Evolutionary conservation across 2,329 filamentous ascomycete genomes (phyloP).

Genomic region (Chaetothyriales sp.): DNA sequence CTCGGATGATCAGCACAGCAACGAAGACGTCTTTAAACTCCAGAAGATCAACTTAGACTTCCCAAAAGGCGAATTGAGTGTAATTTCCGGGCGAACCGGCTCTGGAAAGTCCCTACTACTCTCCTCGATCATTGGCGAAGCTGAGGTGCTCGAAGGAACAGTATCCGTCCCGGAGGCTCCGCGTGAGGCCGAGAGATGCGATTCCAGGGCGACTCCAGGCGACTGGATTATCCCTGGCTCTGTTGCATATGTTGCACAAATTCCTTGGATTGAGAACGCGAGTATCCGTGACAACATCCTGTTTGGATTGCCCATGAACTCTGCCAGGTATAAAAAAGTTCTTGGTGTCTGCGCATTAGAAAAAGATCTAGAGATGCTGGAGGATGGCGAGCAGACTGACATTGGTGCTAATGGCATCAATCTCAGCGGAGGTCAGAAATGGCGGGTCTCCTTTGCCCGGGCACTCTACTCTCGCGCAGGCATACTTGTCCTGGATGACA

Average conservation of each 20-base stretch:
- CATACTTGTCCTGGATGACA: conserved; percentile 66
- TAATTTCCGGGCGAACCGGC: conserved; percentile 65
- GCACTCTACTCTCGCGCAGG: conserved; percentile 68
- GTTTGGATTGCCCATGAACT: conserved; percentile 58
- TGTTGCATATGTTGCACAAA: conserved; percentile 64
- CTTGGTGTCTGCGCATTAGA: conserved; percentile 58
- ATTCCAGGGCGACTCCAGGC: conserved; percentile 44
- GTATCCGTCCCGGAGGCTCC: conserved; percentile 41
- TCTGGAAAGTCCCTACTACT: conserved; percentile 66
- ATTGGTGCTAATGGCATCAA: conserved; percentile 79
- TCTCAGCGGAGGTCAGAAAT: conserved; percentile 69
- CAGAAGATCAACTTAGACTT: conserved; percentile 53
- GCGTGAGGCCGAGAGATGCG: conserved; percentile 41
- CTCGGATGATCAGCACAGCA: conserved; percentile 42
- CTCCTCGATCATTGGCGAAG: conserved; percentile 60
- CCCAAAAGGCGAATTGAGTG: conserved; percentile 53
- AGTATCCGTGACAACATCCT: conserved; percentile 66
- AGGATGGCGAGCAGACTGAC: conserved; percentile 65
- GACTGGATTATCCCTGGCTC: conserved; percentile 58
- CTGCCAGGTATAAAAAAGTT: conserved; percentile 56
- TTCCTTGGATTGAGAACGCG: conserved; percentile 75
- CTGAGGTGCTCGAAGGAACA: conserved; percentile 51
- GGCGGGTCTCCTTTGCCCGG: conserved; percentile 66
- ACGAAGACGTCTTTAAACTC: conserved; percentile 50
- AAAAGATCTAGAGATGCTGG: conserved; percentile 63